phyloP scores from a whole-genome alignment of 345 rosid genomes.

The Gossypium rotundifolium region DNA sequence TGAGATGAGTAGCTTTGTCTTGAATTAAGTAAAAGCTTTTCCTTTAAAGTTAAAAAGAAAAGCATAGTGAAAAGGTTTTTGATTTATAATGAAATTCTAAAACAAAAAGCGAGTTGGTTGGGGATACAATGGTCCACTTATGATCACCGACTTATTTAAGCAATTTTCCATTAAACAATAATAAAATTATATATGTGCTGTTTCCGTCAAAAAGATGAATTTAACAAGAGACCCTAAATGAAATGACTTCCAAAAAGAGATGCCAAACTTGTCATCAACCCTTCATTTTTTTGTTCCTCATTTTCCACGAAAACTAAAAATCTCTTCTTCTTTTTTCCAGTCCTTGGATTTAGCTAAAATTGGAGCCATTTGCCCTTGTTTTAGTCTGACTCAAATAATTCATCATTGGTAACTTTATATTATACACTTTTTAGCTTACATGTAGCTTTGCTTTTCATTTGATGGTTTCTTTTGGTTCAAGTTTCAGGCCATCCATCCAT shows the following conservation, averaged over 20 bases:
- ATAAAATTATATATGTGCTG: background rate
- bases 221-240: background rate
- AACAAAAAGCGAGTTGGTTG: background rate
- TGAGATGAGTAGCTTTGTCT: background rate
- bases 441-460: constrained; percentile 20
- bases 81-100: background rate
- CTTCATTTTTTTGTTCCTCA: constrained; percentile 8
- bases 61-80: background rate
- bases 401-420: constrained; percentile 20
- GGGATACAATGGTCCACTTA: background rate
- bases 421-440: constrained; percentile 16
- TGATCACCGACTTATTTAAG: background rate
- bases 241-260: constrained; percentile 16
- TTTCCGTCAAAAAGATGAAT: constrained; percentile 15
- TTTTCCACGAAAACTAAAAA: constrained; percentile 23
- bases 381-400: background rate
- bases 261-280: constrained; percentile 2
- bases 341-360: background rate
- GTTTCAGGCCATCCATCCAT: background rate
- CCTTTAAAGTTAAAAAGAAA: background rate
- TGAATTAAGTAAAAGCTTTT: background rate
- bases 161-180: background rate
- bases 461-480: background rate
- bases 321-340: background rate
- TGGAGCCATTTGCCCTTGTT: background rate